Evolutionary conservation across 1,284 basidiomycete genomes (phyloP).

Genomic region (Cystobasidiaceae sp.): DNA sequence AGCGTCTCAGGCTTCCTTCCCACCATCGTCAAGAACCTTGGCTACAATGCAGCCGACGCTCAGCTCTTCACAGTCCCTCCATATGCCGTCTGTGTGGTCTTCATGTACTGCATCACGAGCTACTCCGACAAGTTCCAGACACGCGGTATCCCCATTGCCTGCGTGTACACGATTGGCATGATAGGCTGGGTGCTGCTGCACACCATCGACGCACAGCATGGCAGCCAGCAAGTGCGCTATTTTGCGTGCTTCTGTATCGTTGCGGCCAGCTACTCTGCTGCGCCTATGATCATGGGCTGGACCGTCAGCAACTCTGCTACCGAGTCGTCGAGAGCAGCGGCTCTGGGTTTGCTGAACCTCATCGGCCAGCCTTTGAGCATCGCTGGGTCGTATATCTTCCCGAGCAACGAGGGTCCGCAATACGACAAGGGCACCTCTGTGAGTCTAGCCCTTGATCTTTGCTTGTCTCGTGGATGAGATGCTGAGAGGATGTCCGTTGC

Average conservation of each 20-base stretch:
- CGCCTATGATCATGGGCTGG: conserved; percentile 42
- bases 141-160: conserved; percentile 54
- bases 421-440: conserved; percentile 47
- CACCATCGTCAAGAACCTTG: conserved; percentile 59
- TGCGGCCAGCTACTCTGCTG: conserved; percentile 34
- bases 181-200: conserved; percentile 49
- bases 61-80: conserved; percentile 59
- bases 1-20: conserved; percentile 52
- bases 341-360: conserved; percentile 50
- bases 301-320: conserved; percentile 45
- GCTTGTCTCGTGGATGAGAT: background rate
- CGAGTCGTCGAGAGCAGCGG: conserved; percentile 48
- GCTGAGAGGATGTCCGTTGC: too few species aligned
- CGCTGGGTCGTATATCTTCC: conserved; percentile 51
- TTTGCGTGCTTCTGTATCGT: conserved; percentile 49
- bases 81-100: background rate
- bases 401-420: conserved; percentile 46
- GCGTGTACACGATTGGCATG: conserved; percentile 48
- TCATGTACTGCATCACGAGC: conserved; percentile 61
- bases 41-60: conserved; percentile 52
- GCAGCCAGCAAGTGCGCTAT: conserved; percentile 46
- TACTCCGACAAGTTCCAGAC: conserved; percentile 66
- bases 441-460: background rate
- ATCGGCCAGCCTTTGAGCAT: conserved; percentile 49
- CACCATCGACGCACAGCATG: conserved; percentile 40